These are phyloP conservation scores for Striga asiatica DNA, from an alignment of 257 asterid species.

Conservation along the genomic window DNA sequence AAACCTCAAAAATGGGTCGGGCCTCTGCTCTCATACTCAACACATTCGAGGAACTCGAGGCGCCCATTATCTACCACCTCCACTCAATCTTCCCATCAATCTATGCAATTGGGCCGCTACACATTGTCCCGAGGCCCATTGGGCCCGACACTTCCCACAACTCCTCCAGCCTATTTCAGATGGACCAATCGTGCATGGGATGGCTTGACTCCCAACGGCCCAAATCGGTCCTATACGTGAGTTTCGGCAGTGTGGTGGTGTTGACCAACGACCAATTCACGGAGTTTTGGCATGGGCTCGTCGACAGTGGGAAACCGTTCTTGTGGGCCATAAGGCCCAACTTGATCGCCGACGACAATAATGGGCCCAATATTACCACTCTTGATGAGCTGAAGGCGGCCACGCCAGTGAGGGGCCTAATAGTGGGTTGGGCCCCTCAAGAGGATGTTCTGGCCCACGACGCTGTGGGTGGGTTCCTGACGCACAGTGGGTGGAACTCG, in stretches of 20 bases:
- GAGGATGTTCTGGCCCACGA: constrained; percentile 48
- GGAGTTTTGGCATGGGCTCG: constrained; percentile 57
- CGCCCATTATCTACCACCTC: constrained; percentile 33
- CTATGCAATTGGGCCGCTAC: constrained; percentile 65
- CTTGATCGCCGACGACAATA: constrained; percentile 13
- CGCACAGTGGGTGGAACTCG: constrained; percentile 70
- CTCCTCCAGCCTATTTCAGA: constrained; percentile 41
- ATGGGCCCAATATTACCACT: constrained; percentile 9
- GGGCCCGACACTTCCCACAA: constrained; percentile 18
- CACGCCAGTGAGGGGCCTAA: constrained; percentile 44
- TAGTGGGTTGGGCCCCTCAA: constrained; percentile 61
- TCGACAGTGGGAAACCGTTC: constrained; percentile 40
- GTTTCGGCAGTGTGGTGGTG: constrained; percentile 46
- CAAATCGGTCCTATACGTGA: constrained; percentile 50
- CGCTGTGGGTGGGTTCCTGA: constrained; percentile 48
- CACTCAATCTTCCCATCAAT: constrained; percentile 39
- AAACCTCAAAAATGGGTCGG: too few relatives aligned
- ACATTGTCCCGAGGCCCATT: constrained; percentile 37
- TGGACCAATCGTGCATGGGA: constrained; percentile 29
- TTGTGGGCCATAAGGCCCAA: constrained; percentile 51
- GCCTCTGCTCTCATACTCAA: constrained; percentile 52
- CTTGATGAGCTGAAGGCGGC: constrained; percentile 20
- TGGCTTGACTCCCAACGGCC: constrained; percentile 55
- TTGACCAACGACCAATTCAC: constrained; percentile 27
- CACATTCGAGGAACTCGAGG: constrained; percentile 66